Conservation (phyloP, 345 rosid genomes). For the Luvunga scandens region DNA sequence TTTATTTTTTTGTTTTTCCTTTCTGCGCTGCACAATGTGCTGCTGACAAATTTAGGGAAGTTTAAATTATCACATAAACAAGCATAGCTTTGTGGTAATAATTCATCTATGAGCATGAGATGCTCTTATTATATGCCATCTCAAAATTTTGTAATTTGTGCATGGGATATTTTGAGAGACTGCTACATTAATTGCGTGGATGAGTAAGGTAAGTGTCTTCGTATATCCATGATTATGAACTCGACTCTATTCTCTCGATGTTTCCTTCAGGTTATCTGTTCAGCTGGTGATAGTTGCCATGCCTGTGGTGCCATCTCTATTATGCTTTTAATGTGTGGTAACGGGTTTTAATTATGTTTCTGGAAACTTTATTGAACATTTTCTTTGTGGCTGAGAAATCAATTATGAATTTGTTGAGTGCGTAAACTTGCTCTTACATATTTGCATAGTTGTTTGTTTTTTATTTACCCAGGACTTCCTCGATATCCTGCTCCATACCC, state of each 20-base stretch:
- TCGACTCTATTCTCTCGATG: constrained; percentile 58
- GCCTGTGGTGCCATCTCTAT: constrained; percentile 83
- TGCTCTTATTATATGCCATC: constrained; percentile 41
- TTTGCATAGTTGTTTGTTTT: constrained; percentile 61
- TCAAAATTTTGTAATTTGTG: constrained; percentile 48
- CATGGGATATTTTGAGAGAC: constrained; percentile 60
- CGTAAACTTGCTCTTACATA: constrained; percentile 51
- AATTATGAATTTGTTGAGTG: constrained; percentile 22
- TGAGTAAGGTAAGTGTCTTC: constrained; percentile 61
- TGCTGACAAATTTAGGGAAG: constrained; percentile 36
- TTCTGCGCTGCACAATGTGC: constrained; percentile 27
- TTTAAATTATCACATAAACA: constrained; percentile 27
- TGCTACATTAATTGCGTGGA: constrained; percentile 35
- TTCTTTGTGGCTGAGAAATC: constrained; percentile 22
- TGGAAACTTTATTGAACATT: constrained; percentile 20
- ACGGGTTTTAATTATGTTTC: constrained; percentile 45
- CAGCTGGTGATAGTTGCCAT: constrained; percentile 90
- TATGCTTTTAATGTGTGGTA: constrained; percentile 94
- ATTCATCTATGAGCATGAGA: constrained; percentile 42
- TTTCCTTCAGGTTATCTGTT: constrained; percentile 89
- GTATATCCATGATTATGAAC: constrained; percentile 48
- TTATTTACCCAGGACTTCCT: constrained; percentile 64
- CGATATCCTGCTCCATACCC: constrained; percentile 78
- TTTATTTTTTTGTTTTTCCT: constrained; percentile 23
- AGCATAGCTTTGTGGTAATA: constrained; percentile 30